Base-by-base conservation (phyloP, 371 early-diverging fungal genomes). In the Basidiobolus meristosporus region DNA sequence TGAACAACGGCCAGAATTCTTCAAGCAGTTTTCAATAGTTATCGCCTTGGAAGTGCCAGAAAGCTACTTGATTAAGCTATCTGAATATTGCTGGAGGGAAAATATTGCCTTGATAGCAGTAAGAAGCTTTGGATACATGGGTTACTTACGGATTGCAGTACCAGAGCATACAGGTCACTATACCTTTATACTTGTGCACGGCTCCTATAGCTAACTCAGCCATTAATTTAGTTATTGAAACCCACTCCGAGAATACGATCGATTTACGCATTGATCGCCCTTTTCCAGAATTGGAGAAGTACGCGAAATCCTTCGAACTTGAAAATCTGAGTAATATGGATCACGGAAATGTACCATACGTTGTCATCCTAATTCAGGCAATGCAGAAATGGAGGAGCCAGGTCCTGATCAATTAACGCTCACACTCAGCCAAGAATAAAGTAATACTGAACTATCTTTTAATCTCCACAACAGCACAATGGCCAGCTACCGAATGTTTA, bases 211-310 rank as follows among this genome's bases (percentile, higher is more conserved):
- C 5, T 16, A n/a, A n/a, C n/a, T n/a, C n/a, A n/a, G n/a, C n/a
- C n/a, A n/a, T n/a, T n/a, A n/a, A n/a, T n/a, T n/a, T 56, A 82
- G 88, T 91, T 26, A 71, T 90, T 21, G 96, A 96, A 50, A 69
- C 84, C 2, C 92, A 96, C 51, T 82, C 81, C 2, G 88, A 81
- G 18, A 68, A 61, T 35, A 56, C 56, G 17, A 46, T 65, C 11
- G 93, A 96, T 54, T 61, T 90, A 22, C 77, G 97, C 3, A 53
- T 96, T 17, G 70, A 73, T 47, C 47, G 57, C 16, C 91, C 97
- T 2, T 91, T 89, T 52, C 63, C 64, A 1, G 79, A 69, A 31
- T 59, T 96, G 19, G 29, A 31, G 2, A 55, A 55, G 0, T 79
- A 70, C 50, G 73, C 62, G 1, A 52, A 66, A 9, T 51, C 57